Base-by-base conservation (phyloP, 106 monocot species). In the Dendrobium nobile region DNA sequence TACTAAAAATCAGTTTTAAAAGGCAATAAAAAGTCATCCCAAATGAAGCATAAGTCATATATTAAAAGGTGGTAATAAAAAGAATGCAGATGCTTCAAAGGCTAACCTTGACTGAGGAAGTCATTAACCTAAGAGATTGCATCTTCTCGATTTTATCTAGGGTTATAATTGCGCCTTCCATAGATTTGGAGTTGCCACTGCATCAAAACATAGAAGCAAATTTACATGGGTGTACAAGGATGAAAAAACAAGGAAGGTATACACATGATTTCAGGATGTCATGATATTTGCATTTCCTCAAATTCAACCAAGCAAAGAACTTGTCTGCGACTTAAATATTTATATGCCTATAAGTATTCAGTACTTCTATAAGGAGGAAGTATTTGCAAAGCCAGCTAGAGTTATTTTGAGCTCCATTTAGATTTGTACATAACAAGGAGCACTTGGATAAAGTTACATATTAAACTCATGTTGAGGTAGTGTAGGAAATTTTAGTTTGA, bases 71-170 rank as follows among this genome's bases (percentile, higher is more conserved):
- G 9, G 4, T 4, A 15, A 70, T 70, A 8, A 58, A 58, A 78
- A 75, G 48, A 74, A 26, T 47, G 9, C 20, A 58, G 9, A 73
- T 56, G 73, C 26, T 43, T 70, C 2, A 33, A 65, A 41, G 9
- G 16, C 86, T 76, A 43, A 95, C 96, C 96, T 96, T 96, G 67
- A 81, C 7, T 78, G 93, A 85, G 67, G 73, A 68, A 43, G 84
- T 88, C 65, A 86, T 83, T 47, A 77, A 93, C 81, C 84, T 88
- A 54, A 96, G 93, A 31, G 96, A 82, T 77, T 40, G 88, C 87
- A 87, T 84, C 75, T 67, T 91, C 59, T 88, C 85, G 65, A 77
- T 84, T 78, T 88, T 90, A 19, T 87, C 85, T 56, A 77, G 73
- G 31, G 81, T 83, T 59, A 79, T 37, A 11, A 33, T 78, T 77